Conservation (phyloP, 176 grass and related monocot genomes). For the Oryza meyeriana region DNA sequence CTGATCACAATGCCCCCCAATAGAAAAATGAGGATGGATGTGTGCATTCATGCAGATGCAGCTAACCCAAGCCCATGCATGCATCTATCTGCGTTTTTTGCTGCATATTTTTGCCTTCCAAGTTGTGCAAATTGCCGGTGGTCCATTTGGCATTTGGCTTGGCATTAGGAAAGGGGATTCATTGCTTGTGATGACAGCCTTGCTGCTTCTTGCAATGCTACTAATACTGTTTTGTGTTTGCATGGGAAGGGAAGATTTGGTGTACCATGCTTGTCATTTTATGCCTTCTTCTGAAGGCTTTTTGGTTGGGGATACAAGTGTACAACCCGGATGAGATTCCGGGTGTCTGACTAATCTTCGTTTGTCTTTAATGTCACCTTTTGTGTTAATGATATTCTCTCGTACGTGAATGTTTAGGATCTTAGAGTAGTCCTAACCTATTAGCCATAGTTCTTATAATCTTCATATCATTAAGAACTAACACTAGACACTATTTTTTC, state of each 20-base stretch:
- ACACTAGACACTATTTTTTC: too few species aligned
- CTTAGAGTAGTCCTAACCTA: too few species aligned
- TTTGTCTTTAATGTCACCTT: too few species aligned
- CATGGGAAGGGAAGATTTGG: conserved; percentile 17
- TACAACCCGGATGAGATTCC: neutral
- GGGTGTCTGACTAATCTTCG: neutral
- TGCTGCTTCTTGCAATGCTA: neutral
- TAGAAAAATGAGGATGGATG: neutral
- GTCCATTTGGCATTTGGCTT: neutral
- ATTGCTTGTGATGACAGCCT: conserved; percentile 32
- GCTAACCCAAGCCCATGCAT: neutral
- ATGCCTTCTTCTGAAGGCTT: neutral
- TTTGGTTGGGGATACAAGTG: neutral
- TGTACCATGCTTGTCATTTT: conserved; percentile 19
- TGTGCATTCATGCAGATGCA: neutral
- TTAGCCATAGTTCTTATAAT: too few species aligned
- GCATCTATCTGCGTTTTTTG: neutral
- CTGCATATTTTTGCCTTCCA: neutral
- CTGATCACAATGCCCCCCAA: neutral
- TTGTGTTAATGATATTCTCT: too few species aligned
- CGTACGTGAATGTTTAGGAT: too few species aligned
- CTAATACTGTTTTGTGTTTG: neutral
- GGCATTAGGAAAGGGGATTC: neutral
- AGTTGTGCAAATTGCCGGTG: conserved; percentile 16
- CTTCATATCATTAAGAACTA: too few species aligned